These are phyloP conservation scores for Luzula sylvatica DNA, from an alignment of 176 grass and related monocot genomes.

Conservation along the genomic window DNA sequence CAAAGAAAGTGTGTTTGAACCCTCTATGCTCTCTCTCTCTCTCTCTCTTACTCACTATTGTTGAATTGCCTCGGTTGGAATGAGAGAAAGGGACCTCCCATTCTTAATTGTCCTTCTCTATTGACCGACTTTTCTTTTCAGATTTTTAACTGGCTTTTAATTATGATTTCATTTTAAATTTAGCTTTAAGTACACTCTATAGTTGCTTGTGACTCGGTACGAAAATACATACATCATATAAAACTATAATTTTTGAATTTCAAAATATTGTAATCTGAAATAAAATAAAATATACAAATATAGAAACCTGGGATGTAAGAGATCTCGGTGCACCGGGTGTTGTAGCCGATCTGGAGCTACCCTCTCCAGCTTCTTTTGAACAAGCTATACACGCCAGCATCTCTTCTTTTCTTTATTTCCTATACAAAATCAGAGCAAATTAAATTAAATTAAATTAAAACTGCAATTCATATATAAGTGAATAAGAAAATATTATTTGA, in stretches of 20 bases:
- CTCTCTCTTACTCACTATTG: constrained; percentile 16
- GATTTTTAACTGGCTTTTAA: constrained; percentile 5
- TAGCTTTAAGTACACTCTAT: too few species aligned
- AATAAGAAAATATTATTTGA: too few species aligned
- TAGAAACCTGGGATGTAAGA: constrained; percentile 69
- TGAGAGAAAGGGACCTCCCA: constrained; percentile 30
- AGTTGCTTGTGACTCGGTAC: too few species aligned
- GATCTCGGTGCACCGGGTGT: constrained; percentile 62
- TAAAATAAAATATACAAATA: background rate
- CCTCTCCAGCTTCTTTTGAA: constrained; percentile 66
- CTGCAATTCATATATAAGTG: too few species aligned
- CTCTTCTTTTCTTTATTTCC: background rate
- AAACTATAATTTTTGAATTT: too few species aligned
- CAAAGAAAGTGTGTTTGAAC: constrained; percentile 26
- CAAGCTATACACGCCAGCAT: constrained; percentile 98
- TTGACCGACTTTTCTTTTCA: constrained; percentile 60
- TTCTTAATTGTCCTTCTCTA: constrained; percentile 35
- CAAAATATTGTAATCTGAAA: background rate
- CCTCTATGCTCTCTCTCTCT: background rate
- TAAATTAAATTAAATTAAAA: too few species aligned
- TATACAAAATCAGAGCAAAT: too few species aligned
- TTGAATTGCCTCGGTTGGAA: constrained; percentile 16
- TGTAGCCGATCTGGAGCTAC: constrained; percentile 47
- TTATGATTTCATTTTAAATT: background rate
- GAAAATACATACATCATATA: too few species aligned